A percentile compares a stretch with the other conserved stretches of the same genome.
These are phyloP conservation scores for Viridothelium virens DNA, from an alignment of 495 filamentous ascomycete genomes.

Conservation along the genomic window DNA sequence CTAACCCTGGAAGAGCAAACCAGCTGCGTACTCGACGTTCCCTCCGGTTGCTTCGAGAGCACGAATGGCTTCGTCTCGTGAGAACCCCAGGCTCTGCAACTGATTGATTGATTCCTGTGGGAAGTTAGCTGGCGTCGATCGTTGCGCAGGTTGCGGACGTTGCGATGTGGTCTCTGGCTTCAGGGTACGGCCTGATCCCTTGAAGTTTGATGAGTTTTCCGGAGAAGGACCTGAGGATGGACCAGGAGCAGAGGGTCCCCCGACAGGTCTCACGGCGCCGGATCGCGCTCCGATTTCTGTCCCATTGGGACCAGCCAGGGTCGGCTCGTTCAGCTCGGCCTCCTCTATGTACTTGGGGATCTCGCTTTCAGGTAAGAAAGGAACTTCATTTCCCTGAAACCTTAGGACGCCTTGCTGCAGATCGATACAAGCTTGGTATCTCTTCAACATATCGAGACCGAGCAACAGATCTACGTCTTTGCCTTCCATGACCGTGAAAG, in stretches of 20 bases:
- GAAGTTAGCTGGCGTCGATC: slow-evolving; percentile 36
- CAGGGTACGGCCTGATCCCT: slow-evolving; percentile 19
- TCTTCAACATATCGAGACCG: slow-evolving; percentile 91
- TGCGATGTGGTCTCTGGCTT: background rate
- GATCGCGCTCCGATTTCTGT: slow-evolving; percentile 75
- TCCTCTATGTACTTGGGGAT: slow-evolving; percentile 76
- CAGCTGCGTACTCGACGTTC: slow-evolving; percentile 78
- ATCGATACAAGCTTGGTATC: slow-evolving; percentile 89
- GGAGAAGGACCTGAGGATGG: background rate
- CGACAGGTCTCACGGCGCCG: slow-evolving; percentile 65
- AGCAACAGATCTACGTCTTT: slow-evolving; percentile 94
- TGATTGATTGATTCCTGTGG: slow-evolving; percentile 58
- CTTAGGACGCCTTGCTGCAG: slow-evolving; percentile 68
- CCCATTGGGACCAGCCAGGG: slow-evolving; percentile 75
- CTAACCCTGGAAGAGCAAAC: slow-evolving; percentile 58
- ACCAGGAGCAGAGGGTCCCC: slow-evolving; percentile 31
- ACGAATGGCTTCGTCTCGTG: slow-evolving; percentile 64
- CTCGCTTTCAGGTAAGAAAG: slow-evolving; percentile 85
- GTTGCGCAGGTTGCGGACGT: slow-evolving; percentile 14
- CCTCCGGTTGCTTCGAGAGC: slow-evolving; percentile 77
- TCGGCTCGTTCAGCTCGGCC: slow-evolving; percentile 68
- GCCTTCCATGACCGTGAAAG: slow-evolving; percentile 99
- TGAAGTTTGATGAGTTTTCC: slow-evolving; percentile 14
- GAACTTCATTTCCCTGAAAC: slow-evolving; percentile 75
- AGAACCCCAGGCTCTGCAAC: slow-evolving; percentile 72